Base-by-base conservation (phyloP, 495 filamentous ascomycete genomes). In the Aspergillus conjunctus region DNA sequence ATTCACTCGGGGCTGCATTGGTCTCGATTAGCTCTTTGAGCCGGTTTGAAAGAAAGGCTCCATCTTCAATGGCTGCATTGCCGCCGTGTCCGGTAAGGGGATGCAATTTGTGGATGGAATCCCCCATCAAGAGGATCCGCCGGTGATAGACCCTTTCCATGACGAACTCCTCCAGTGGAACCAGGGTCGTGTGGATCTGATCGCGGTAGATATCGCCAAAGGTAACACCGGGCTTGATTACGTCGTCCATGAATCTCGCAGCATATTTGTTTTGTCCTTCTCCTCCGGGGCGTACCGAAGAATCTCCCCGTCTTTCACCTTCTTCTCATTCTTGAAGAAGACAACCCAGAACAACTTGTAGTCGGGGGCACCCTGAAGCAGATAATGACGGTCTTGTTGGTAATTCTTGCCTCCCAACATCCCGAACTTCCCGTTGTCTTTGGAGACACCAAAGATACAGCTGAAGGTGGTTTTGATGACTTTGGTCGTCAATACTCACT, bases 71-170 rank as follows among this genome's bases (percentile, higher is more conserved):
- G 8, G 71, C 76, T 31, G 60, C 61, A 44, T 78, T 77, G 6
- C 72, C 77, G 2, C 76, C 77, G 41, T 72, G 71, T 6, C 74
- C 77, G 45, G 56, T 71, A 10, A 71, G 22, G 21, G 68, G 65
- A 43, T 66, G 44, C 30, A 57, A 51, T 60, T 82, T 82, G 57
- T 81, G 79, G 18, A 72, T 73, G 0, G 76, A 68, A 58, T 80
- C 79, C 15, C 79, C 78, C 0, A 73, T 59, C 48, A 77, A 71
- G 1, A 75, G 70, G 2, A 75, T 68, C 17, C 77, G 68, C 12
- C 63, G 65, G 50, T 72, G 71, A 44, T 58, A 60, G 71, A 74
- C 79, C 39, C 65, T 56, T 17, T 73, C 57, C 46, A 76, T 59
- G 14, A 75, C 52, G 8, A 72, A 77, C 56, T 82, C 78, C 54